Evolutionary conservation across 164 flowering plant species (phyloP), one percentile per base, ranked within the genome.

Genomic region (Santalum album): DNA sequence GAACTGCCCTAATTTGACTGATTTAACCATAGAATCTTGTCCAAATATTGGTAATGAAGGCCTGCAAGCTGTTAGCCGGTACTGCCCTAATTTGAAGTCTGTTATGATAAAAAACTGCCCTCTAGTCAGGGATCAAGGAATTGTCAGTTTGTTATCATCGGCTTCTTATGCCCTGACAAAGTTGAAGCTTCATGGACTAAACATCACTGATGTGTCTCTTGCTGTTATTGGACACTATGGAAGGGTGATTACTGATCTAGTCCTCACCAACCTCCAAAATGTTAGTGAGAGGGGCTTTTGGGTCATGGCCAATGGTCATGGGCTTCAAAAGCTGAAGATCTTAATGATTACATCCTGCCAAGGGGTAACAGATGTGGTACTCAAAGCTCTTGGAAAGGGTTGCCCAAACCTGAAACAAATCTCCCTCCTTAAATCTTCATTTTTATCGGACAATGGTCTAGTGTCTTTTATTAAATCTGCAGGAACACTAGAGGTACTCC

Each of bases 151-250:
- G 61, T 63, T 90, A 18, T 74, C 90, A 22, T 74, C 84, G 2
- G 67, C 82, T 16, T 62, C 86, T 6, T 51, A 17, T 56, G 55
- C 39, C 42, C 45, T 90, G 50, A 56, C 67, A 16, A 87, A 86
- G 70, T 70, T 82, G 10, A 87, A 82, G 79, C 80, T 90, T 23
- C 83, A 87, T 39, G 64, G 61, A 2, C 21, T 85, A 67, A 80
- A 76, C 55, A 62, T 90, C 49, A 76, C 80, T 10, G 97, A 85
- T 69, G 60, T 79, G 2, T 79, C 96, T 35, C 85, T 87, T 42
- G 95, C 98, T 32, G 83, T 85, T 22, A 55, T 87, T 51, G 98
- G 98, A 24, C 90, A 83, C 61, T 90, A 87, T 60, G 96, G 96
- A 26, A 75, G 61, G 60, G 68, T 69, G 9, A 57, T 86, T 44